Percentiles rank a stretch among this genome's conserved stretches.
phyloP scores from a whole-genome alignment of 2,329 filamentous ascomycete genomes.

The Coniochaeta hoffmannii region DNA sequence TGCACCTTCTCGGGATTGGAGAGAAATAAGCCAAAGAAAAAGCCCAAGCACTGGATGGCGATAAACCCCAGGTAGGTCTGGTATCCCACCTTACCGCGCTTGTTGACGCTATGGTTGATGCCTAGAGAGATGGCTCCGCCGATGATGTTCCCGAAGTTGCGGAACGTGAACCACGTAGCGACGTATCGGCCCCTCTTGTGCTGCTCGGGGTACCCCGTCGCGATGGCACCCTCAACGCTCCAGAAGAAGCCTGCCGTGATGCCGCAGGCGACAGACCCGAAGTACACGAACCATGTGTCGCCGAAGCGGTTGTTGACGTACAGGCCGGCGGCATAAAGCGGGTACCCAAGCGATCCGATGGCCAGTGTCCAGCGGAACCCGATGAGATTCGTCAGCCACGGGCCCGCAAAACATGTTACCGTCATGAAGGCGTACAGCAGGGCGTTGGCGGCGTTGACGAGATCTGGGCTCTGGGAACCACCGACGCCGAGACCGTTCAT shows the following conservation, averaged over 20 bases:
- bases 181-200: slow-evolving; percentile 50
- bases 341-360: slow-evolving; percentile 48
- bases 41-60: slow-evolving; percentile 36
- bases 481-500: slow-evolving; percentile 34
- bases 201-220: slow-evolving; percentile 56
- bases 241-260: slow-evolving; percentile 60
- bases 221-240: slow-evolving; percentile 61
- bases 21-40: slow-evolving; percentile 32
- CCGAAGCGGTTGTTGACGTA: slow-evolving; percentile 59
- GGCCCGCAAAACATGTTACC: slow-evolving; percentile 31
- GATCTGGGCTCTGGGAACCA: slow-evolving; percentile 30
- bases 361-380: slow-evolving; percentile 30
- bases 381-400: slow-evolving; percentile 28
- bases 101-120: slow-evolving; percentile 32
- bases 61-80: slow-evolving; percentile 37
- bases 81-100: slow-evolving; percentile 40
- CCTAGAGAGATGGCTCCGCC: slow-evolving; percentile 43
- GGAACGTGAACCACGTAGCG: slow-evolving; percentile 38
- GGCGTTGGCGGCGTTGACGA: slow-evolving; percentile 37
- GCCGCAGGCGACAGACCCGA: slow-evolving; percentile 56
- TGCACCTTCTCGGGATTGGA: slow-evolving; percentile 36
- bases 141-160: slow-evolving; percentile 34
- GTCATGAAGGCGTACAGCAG: slow-evolving; percentile 37
- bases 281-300: slow-evolving; percentile 54
- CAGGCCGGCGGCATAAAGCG: slow-evolving; percentile 55